Conservation (phyloP, 2,329 filamentous ascomycete genomes). For the Stachybotrys elegans region DNA sequence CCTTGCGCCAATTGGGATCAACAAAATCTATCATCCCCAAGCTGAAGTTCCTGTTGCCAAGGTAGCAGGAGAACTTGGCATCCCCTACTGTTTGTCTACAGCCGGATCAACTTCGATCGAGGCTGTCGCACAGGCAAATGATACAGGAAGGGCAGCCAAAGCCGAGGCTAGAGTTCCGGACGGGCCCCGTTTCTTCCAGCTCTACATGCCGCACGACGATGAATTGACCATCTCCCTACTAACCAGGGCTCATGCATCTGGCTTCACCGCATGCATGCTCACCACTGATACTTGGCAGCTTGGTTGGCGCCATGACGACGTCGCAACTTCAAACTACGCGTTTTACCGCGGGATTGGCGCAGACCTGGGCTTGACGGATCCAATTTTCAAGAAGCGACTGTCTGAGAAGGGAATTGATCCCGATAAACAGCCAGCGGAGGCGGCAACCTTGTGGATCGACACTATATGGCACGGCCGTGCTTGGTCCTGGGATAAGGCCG, state of each 20-base stretch:
- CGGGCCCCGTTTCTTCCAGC: constrained; percentile 52
- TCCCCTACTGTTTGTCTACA: constrained; percentile 56
- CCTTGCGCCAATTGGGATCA: constrained; percentile 62
- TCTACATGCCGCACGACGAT: constrained; percentile 61
- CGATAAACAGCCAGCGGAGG: constrained; percentile 36
- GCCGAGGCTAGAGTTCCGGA: neutral
- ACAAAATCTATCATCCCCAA: constrained; percentile 56
- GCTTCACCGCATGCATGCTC: constrained; percentile 53
- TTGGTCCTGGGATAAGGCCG: constrained; percentile 58
- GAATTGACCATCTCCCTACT: constrained; percentile 52
- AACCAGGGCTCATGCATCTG: constrained; percentile 45
- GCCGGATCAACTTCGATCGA: constrained; percentile 54
- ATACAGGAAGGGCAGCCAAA: constrained; percentile 16
- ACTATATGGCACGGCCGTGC: constrained; percentile 57
- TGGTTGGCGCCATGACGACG: constrained; percentile 56
- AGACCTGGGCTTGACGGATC: constrained; percentile 53
- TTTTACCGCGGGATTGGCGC: constrained; percentile 58
- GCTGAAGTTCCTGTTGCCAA: constrained; percentile 56
- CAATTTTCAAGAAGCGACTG: constrained; percentile 51
- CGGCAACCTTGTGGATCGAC: constrained; percentile 59
- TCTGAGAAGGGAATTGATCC: constrained; percentile 47
- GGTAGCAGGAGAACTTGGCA: constrained; percentile 52
- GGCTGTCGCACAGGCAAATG: constrained; percentile 51
- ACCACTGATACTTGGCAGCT: constrained; percentile 62
- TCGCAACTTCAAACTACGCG: constrained; percentile 52